phyloP scores from a whole-genome alignment of 129 eudicot genomes.

The Deinandra increscens region DNA sequence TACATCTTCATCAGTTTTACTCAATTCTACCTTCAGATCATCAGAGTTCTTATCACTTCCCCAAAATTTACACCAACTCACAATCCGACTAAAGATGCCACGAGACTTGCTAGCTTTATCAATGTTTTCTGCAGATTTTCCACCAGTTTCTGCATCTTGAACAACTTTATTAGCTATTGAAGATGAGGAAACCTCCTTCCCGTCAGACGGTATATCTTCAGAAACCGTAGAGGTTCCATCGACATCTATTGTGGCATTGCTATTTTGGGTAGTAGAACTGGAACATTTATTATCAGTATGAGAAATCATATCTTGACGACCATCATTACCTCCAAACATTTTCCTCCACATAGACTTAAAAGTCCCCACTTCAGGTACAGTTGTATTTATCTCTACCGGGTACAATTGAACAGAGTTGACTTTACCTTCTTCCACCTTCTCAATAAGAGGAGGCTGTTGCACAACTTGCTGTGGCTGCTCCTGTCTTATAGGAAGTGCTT shows the following conservation, averaged over 20 bases:
- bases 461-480: slow-evolving; percentile 26
- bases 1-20: slow-evolving; percentile 16
- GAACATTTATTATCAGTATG: not conserved
- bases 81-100: slow-evolving; percentile 34
- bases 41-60: slow-evolving; percentile 26
- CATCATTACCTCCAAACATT: slow-evolving; percentile 46
- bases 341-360: slow-evolving; percentile 47
- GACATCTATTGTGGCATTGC: slow-evolving; percentile 20
- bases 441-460: slow-evolving; percentile 30
- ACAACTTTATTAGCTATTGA: slow-evolving; percentile 31
- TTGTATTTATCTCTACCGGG: slow-evolving; percentile 24
- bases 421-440: slow-evolving; percentile 34
- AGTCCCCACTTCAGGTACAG: slow-evolving; percentile 40
- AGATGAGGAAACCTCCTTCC: slow-evolving; percentile 25
- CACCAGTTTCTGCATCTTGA: slow-evolving; percentile 30
- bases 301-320: slow-evolving; percentile 5
- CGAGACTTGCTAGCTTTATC: slow-evolving; percentile 28
- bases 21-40: slow-evolving; percentile 26
- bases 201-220: slow-evolving; percentile 24
- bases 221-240: slow-evolving; percentile 28
- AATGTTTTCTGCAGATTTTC: slow-evolving; percentile 19
- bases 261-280: slow-evolving; percentile 8
- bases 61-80: slow-evolving; percentile 55
- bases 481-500: slow-evolving; percentile 28
- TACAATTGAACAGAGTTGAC: slow-evolving; percentile 18